These are phyloP conservation scores for Russula olivacea DNA, from an alignment of 768 basidiomycete species.

Conservation along the genomic window DNA sequence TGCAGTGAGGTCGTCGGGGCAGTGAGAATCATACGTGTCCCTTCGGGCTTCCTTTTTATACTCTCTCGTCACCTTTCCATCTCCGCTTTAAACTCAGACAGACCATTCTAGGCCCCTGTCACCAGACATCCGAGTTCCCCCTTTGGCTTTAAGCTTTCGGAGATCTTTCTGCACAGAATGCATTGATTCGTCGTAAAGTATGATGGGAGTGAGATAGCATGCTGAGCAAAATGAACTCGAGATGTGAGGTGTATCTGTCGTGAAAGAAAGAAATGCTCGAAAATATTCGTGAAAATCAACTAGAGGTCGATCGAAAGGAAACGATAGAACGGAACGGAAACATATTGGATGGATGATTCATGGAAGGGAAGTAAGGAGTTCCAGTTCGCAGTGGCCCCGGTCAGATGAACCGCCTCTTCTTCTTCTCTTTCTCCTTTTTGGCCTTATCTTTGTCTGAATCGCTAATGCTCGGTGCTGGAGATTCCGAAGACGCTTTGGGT, in stretches of 20 bases:
- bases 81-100: slow-evolving; percentile 42
- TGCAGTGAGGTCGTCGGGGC: slow-evolving; percentile 20
- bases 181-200: neutral
- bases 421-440: slow-evolving; percentile 51
- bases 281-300: slow-evolving; percentile 19
- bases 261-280: neutral
- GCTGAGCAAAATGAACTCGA: neutral
- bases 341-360: neutral
- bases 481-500: slow-evolving; percentile 34
- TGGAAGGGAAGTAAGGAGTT: neutral
- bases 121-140: slow-evolving; percentile 9
- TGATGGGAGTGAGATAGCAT: neutral
- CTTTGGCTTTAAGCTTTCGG: slow-evolving; percentile 15
- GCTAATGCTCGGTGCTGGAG: slow-evolving; percentile 51
- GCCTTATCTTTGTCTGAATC: slow-evolving; percentile 43
- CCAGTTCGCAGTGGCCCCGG: neutral
- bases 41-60: slow-evolving; percentile 36
- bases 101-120: slow-evolving; percentile 16
- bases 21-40: neutral
- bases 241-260: neutral
- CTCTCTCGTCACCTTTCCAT: slow-evolving; percentile 37
- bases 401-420: slow-evolving; percentile 47
- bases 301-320: neutral
- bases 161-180: slow-evolving; percentile 3
- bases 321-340: neutral